Evolutionary conservation across 176 grass and related monocot genomes (phyloP), one percentile per base, ranked within the genome.

Genomic region (Echinochloa phyllopogon): DNA sequence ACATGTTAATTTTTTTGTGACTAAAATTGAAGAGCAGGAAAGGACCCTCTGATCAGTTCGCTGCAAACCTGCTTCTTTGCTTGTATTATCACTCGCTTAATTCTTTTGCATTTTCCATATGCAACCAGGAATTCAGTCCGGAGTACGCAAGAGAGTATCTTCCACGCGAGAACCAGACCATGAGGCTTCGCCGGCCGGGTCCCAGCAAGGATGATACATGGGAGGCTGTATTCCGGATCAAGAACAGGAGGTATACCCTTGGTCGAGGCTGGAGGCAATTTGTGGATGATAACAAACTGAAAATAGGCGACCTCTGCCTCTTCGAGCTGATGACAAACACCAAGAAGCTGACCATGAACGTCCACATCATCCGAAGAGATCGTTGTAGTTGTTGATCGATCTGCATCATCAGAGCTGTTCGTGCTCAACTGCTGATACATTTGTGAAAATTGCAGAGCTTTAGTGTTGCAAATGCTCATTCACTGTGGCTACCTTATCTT

Each of bases 261-360:
- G 18, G 16, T 63, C 3, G 12, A 71, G 73, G 83, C 15, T 94
- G 92, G 89, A 73, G 17, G 20, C 38, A 58, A 13, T 94, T 94
- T 81, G 63, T 84, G 12, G 15, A 4, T 6, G 83, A 91, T 17
- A 91, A 94, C 79, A 72, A 63, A 21, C 43, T 91, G 48, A 74
- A 65, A 38, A 17, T 44, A 13, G 89, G 65, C 0, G 89, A 91
- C 61, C 61, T 84, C 17, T 87, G 92, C 84, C 49, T 78, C 37
- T 92, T 94, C 59, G 65, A 83, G 55, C 72, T 84, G 12, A 75
- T 89, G 77, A 82, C 69, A 42, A 59, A 75, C 57, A 36, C 15
- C 62, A 69, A 84, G 13, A 38, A 45, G 50, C 42, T 91, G 47
- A 87, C 80, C 45, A 74, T 91, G 77, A 59, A 38, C 61, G 87